Percentiles rank a stretch among this genome's conserved stretches.
Evolutionary conservation across 2,329 filamentous ascomycete species (phyloP).

Genomic region (Alternaria sp.): DNA sequence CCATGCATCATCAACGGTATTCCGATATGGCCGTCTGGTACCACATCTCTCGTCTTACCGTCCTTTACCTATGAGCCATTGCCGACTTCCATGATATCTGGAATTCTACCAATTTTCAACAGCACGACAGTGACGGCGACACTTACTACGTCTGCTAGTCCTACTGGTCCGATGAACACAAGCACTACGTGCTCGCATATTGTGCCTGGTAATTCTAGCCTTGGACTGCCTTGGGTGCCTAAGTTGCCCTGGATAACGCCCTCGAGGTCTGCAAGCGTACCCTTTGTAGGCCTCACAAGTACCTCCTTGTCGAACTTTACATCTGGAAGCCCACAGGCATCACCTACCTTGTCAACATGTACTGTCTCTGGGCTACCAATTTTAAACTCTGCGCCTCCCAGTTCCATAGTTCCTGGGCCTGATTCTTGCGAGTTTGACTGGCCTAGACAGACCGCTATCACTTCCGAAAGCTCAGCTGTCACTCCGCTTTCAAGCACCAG

Average conservation of each 20-base stretch:
- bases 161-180: background rate
- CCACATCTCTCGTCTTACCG: background rate
- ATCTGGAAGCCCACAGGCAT: background rate
- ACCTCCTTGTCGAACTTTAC: background rate
- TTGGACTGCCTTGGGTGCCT: background rate
- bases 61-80: background rate
- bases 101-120: background rate
- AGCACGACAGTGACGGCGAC: background rate
- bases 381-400: background rate
- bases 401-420: background rate
- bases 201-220: background rate
- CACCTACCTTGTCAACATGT: background rate
- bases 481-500: background rate
- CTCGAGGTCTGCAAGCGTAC: background rate
- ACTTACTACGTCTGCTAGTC: background rate
- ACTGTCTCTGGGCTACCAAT: background rate
- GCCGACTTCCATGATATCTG: background rate
- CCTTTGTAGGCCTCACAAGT: background rate
- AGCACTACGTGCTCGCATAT: conserved; percentile 9
- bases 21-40: conserved; percentile 4
- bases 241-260: background rate
- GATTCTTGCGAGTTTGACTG: background rate
- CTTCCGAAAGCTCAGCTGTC: background rate
- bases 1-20: conserved; percentile 14
- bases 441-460: background rate